Base-by-base conservation (phyloP, 169 alveolate species). In the Plasmodium yoelii region DNA sequence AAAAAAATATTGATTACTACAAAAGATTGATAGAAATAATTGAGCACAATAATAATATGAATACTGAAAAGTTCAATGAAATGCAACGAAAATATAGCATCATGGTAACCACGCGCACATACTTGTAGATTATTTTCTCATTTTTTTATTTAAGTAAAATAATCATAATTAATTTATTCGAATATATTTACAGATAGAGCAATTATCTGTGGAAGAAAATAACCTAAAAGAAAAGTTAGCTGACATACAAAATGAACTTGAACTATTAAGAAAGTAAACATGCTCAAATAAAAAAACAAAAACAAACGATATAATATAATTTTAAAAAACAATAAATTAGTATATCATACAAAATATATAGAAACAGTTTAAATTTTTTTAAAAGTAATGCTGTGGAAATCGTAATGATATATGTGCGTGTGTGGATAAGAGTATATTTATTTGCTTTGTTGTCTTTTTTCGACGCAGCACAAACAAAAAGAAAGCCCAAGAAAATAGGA, bases 1-100 rank as follows among this genome's bases (percentile, higher is more conserved):
- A 75, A 63, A 75, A 75, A 49, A 75, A 75, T 63, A 56, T 75
- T 60, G 64, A 15, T 55, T 75, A 75, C 51, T 75, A 75, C 55
- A 75, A 75, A 75, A 75, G 55, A 47, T 49, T 75, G 61, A 75
- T 75, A 42, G 74, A 75, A 18, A 75, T 75, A 12, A 75, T 75
- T 61, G 88, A 75, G 75, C 88, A 75, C 67, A 75, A 75, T 61
- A 75, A 75, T 56, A 57, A 75, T 15, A 75, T 75, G 88, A 75
- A 75, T 42, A 75, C 44, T 39, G 68, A 75, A 55, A 46, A 39
- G 15, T 75, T 61, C 60, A 75, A 63, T 22, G 88, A 75, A 47
- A 8, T 61, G 68, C 49, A 46, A 39, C 18, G 18, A n/a, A 47
- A 61, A 47, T n/a, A 63, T 18, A 61, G 49, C 15, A 60, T 61